Evolutionary conservation across 371 early-diverging fungal genomes (phyloP).

Genomic region (Lichtheimia ramosa): DNA sequence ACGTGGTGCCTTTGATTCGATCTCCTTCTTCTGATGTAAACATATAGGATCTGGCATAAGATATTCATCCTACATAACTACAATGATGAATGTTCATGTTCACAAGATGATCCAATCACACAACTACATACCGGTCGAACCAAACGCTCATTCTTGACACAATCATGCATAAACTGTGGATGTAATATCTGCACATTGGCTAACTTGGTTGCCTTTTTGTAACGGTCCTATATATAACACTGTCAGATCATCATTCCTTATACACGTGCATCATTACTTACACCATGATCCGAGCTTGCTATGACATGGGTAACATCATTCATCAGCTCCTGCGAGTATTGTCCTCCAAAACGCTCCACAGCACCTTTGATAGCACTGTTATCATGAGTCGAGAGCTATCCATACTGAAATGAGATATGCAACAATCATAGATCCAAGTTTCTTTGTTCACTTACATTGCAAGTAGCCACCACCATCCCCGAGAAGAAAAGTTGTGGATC

Average conservation of each 20-base stretch:
- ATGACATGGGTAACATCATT: slow-evolving; percentile 65
- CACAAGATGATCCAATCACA: too few relatives aligned
- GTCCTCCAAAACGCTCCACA: slow-evolving; percentile 60
- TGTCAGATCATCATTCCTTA: too few relatives aligned
- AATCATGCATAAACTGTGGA: slow-evolving; percentile 58
- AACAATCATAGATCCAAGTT: too few relatives aligned
- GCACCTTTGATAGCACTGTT: slow-evolving; percentile 46
- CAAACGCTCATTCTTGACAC: slow-evolving; percentile 54
- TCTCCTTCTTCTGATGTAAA: neutral
- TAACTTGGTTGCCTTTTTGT: too few relatives aligned
- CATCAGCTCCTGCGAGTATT: slow-evolving; percentile 37
- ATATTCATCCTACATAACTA: too few relatives aligned
- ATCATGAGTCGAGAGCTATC: slow-evolving; percentile 49
- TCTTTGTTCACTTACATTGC: slow-evolving; percentile 28
- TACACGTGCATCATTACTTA: slow-evolving; percentile 20
- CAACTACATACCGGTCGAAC: slow-evolving; percentile 45
- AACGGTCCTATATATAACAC: too few relatives aligned
- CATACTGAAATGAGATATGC: too few relatives aligned
- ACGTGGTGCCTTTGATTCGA: neutral
- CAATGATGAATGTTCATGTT: too few relatives aligned
- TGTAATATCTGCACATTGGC: too few relatives aligned
- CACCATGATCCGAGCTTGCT: slow-evolving; percentile 44
- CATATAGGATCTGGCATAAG: neutral
- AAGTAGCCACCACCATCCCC: slow-evolving; percentile 51
- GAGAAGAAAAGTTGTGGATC: slow-evolving; percentile 58